Evolutionary conservation across 83 land plant genomes (phyloP), one percentile per base, ranked within the genome.

Genomic region (Picea abies): DNA sequence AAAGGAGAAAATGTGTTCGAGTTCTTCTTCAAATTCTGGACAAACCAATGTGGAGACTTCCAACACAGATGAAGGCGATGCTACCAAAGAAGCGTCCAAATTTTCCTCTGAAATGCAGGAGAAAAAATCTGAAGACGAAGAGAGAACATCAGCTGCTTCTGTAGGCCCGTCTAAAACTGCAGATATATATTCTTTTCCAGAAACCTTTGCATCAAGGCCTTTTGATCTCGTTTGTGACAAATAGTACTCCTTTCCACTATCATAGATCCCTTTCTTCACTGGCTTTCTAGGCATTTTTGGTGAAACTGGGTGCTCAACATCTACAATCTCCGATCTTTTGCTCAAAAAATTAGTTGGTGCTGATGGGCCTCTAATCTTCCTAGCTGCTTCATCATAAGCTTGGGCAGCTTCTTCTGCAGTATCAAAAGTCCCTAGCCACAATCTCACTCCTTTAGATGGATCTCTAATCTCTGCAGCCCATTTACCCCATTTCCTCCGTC

Each of bases 401-500:
- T 73, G 77, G 44, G 77, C 77, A 73, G 77, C 77, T 47, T 22
- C 77, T 73, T 73, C 77, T n/a, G 77, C 60, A 22, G 77, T 73
- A 11, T 44, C 77, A 47, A 73, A 73, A 44, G 77, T 73, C 41
- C 77, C 77, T n/a, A 73, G 77, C 77, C 77, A 73, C 47, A 73
- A 2, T 25, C 77, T 73, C 77, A 73, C 77, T 44, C 77, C 77
- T 73, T 73, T 73, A 17, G 60, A 73, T 15, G 58, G 52, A 73
- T 73, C 77, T 73, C 77, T 73, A 44, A 73, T 73, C 56, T 73
- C 77, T 73, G 77, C 77, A 44, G 77, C 77, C 77, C 77, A 73
- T 73, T 73, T 73, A 47, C 77, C 77, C 77, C 77, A 73, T 73
- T 52, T 73, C 12, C 77, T 73, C 77, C 19, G 58, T 41, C 77